A percentile compares a stretch with the other conserved stretches of the same genome.
Conservation (phyloP, 441 rosid genomes). For the Aquilaria agallochum region DNA sequence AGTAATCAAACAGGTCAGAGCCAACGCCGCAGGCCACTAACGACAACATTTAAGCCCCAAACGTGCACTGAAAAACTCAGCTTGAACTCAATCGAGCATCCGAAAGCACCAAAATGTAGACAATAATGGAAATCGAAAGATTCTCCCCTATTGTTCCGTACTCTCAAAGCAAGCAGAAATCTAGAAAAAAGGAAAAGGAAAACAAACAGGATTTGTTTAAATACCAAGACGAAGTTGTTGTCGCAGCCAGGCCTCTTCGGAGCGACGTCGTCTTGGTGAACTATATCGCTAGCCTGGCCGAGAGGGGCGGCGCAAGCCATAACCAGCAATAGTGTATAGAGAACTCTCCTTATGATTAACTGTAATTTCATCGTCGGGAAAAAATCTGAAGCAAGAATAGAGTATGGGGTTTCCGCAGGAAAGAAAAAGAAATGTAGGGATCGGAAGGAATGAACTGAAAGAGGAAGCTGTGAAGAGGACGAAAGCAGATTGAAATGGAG, state of each 20-base stretch:
- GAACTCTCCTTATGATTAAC: too few species aligned
- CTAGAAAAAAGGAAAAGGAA: background rate
- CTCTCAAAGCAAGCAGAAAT: conserved; percentile 16
- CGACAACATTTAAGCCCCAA: background rate
- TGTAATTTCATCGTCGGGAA: too few species aligned
- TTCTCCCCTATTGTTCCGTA: background rate
- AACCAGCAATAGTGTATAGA: too few species aligned
- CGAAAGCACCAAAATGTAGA: conserved; percentile 2
- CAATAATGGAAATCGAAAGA: conserved; percentile 1
- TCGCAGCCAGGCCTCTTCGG: conserved; percentile 44
- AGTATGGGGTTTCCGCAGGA: conserved; percentile 11
- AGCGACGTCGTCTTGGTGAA: conserved; percentile 40
- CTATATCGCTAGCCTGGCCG: conserved; percentile 44
- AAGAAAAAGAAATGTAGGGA: background rate
- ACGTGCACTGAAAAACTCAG: background rate
- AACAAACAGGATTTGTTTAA: background rate
- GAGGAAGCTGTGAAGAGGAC: background rate
- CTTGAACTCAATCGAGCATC: conserved; percentile 4
- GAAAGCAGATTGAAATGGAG: conserved; percentile 9
- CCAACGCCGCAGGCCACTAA: background rate
- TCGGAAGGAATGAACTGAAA: background rate
- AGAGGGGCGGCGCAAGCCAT: too few species aligned
- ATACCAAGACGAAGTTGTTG: conserved; percentile 49
- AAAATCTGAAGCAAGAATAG: background rate
- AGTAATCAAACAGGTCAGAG: conserved; percentile 18